Evolutionary conservation across 2,329 filamentous ascomycete genomes (phyloP).

Genomic region (Neurospora crassa): DNA sequence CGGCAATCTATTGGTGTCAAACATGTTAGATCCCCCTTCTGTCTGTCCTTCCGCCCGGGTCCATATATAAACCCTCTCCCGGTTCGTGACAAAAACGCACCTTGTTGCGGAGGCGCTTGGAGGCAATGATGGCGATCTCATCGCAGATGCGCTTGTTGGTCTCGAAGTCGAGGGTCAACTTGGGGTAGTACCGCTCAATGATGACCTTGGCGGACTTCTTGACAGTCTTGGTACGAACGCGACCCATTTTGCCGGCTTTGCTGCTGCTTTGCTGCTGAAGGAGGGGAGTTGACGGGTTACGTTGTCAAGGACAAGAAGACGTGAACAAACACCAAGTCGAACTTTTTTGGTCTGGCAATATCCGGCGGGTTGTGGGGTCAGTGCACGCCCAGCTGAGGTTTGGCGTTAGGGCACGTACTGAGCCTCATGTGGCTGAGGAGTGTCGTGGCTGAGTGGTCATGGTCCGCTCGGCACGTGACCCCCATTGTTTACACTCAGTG

Average conservation of each 20-base stretch:
- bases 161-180: slow-evolving; percentile 97
- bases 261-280: slow-evolving; percentile 26
- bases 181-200: slow-evolving; percentile 97
- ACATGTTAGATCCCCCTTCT: slow-evolving; percentile 6
- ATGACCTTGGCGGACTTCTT: slow-evolving; percentile 94
- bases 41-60: neutral
- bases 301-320: slow-evolving; percentile 7
- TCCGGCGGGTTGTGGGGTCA: slow-evolving; percentile 12
- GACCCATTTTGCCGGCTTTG: slow-evolving; percentile 56
- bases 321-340: slow-evolving; percentile 1
- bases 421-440: neutral
- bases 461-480: neutral
- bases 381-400: neutral
- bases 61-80: neutral
- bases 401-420: slow-evolving; percentile 16
- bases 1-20: slow-evolving; percentile 61
- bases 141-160: slow-evolving; percentile 93
- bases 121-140: slow-evolving; percentile 99
- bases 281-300: slow-evolving; percentile 18
- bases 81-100: slow-evolving; percentile 32
- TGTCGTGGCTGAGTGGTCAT: slow-evolving; percentile 1
- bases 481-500: neutral
- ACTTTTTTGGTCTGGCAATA: slow-evolving; percentile 13
- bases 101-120: slow-evolving; percentile 99
- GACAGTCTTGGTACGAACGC: slow-evolving; percentile 61